phyloP scores from a whole-genome alignment of 331 rosid genomes.

The Stylosanthes scabra region DNA sequence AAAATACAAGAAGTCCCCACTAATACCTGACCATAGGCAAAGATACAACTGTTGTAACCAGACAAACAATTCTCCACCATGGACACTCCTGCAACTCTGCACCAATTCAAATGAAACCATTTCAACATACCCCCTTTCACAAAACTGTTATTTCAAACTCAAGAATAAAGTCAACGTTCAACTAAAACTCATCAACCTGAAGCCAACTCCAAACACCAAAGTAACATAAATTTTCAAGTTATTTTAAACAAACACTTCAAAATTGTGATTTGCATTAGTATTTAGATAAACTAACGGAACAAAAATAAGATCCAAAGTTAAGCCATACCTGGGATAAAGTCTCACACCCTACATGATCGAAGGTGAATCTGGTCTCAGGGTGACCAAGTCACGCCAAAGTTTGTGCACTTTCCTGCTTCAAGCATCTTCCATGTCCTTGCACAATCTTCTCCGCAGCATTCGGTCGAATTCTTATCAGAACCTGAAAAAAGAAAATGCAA shows the following conservation, averaged over 20 bases:
- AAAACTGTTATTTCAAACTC: not conserved
- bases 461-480: slow-evolving; percentile 88
- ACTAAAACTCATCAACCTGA: not conserved
- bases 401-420: slow-evolving; percentile 84
- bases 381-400: slow-evolving; percentile 90
- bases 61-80: slow-evolving; percentile 98
- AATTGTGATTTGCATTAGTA: not conserved
- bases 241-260: not conserved
- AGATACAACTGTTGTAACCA: slow-evolving; percentile 96
- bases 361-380: slow-evolving; percentile 94
- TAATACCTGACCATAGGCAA: slow-evolving; percentile 96
- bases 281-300: not conserved
- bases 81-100: slow-evolving; percentile 87
- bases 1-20: slow-evolving; percentile 1
- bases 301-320: not conserved
- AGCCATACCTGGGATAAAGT: slow-evolving; percentile 76
- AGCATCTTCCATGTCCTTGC: slow-evolving; percentile 75
- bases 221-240: slow-evolving; percentile 10
- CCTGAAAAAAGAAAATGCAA: slow-evolving; percentile 59
- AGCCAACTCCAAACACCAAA: not conserved
- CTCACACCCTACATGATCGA: slow-evolving; percentile 89
- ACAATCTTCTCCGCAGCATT: slow-evolving; percentile 69
- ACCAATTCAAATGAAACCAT: slow-evolving; percentile 35
- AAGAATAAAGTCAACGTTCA: not conserved
- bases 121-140: not conserved